Evolutionary conservation across 495 filamentous ascomycete genomes (phyloP).

Genomic region (Polyplosphaeria fusca): DNA sequence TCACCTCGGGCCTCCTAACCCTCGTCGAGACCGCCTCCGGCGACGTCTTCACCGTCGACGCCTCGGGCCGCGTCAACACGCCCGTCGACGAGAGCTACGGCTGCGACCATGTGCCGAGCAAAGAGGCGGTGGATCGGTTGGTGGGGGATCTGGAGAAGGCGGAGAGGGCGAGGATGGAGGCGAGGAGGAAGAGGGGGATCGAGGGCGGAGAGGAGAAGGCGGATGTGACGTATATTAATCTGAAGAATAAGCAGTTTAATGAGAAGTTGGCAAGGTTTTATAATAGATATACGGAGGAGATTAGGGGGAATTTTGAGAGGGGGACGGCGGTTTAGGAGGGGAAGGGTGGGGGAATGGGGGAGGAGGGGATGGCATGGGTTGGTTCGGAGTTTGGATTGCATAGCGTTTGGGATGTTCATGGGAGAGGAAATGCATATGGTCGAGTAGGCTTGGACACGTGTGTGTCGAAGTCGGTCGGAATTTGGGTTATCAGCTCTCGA

Average conservation of each 20-base stretch:
- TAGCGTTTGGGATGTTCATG: neutral
- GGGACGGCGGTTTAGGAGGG: slow-evolving; percentile 74
- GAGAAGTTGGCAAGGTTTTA: slow-evolving; percentile 93
- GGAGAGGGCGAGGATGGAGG: slow-evolving; percentile 80
- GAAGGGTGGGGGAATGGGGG: neutral
- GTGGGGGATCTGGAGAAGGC: slow-evolving; percentile 84
- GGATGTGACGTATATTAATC: slow-evolving; percentile 98
- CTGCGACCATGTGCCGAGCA: slow-evolving; percentile 80
- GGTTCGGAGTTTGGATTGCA: neutral
- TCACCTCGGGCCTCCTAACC: slow-evolving; percentile 72
- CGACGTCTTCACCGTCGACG: slow-evolving; percentile 90
- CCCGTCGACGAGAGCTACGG: slow-evolving; percentile 74
- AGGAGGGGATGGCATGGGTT: neutral
- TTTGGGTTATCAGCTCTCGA: neutral
- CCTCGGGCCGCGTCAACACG: slow-evolving; percentile 83
- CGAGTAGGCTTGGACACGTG: neutral
- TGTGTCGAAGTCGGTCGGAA: neutral
- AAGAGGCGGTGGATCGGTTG: slow-evolving; percentile 83
- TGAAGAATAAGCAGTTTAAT: slow-evolving; percentile 89
- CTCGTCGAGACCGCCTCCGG: slow-evolving; percentile 93
- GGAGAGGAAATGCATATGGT: neutral
- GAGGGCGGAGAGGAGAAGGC: slow-evolving; percentile 70
- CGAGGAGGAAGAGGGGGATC: slow-evolving; percentile 69
- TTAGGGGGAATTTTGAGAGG: slow-evolving; percentile 95
- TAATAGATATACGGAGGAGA: slow-evolving; percentile 97